phyloP scores from a whole-genome alignment of 225 moss, liverwort and hornwort genomes.

The Physcomitrellopsis africana region DNA sequence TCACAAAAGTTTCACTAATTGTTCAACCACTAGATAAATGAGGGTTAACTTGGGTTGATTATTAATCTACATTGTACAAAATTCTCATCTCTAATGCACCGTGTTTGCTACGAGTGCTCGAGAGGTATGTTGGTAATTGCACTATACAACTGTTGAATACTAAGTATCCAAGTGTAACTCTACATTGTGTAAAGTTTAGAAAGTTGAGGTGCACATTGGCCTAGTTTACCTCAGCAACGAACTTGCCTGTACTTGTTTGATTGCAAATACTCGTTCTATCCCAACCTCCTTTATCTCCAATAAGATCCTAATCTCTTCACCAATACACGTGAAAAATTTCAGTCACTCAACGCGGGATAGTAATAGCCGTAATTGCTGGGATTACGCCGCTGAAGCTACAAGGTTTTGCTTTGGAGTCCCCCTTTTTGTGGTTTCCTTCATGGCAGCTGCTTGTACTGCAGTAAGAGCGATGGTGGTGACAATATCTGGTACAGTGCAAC shows the following conservation, averaged over 20 bases:
- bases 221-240: background rate
- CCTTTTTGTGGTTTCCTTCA: constrained; percentile 49
- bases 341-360: constrained; percentile 4
- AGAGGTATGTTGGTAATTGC: background rate
- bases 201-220: background rate
- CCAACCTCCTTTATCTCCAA: background rate
- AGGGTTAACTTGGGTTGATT: background rate
- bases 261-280: background rate
- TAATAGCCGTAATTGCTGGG: background rate
- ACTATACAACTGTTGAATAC: constrained; percentile 12
- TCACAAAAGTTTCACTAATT: background rate
- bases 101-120: constrained; percentile 1
- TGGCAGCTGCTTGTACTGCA: constrained; percentile 73
- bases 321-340: background rate
- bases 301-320: background rate
- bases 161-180: background rate
- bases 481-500: constrained; percentile 81
- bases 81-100: background rate
- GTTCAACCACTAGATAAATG: background rate
- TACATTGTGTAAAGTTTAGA: background rate
- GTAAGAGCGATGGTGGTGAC: constrained; percentile 92
- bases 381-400: constrained; percentile 53
- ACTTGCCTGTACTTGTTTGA: background rate
- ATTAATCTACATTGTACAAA: constrained; percentile 18
- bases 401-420: constrained; percentile 37